These are phyloP conservation scores for Fomitiporia mediterranea DNA, from an alignment of 1,284 basidiomycete genomes.

Conservation along the genomic window DNA sequence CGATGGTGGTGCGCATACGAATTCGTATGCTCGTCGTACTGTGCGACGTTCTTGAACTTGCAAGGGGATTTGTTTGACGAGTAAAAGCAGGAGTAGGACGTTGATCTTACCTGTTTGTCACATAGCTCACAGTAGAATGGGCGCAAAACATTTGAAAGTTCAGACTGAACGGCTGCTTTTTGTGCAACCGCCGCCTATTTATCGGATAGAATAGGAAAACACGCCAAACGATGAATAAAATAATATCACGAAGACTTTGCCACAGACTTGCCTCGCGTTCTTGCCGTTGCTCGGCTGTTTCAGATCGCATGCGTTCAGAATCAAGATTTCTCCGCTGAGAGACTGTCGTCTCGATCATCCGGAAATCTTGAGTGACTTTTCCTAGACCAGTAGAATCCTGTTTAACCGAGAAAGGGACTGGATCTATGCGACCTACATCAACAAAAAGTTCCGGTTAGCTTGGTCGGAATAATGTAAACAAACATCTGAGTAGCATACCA, in stretches of 20 bases:
- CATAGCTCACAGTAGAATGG: conserved; percentile 77
- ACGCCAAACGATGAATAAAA: background rate
- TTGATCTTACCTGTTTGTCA: conserved; percentile 64
- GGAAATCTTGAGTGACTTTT: conserved; percentile 68
- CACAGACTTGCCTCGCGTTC: conserved; percentile 66
- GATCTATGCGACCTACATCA: conserved; percentile 69
- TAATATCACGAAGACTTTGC: background rate
- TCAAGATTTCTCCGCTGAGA: conserved; percentile 72
- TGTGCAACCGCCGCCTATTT: conserved; percentile 62
- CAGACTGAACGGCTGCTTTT: conserved; percentile 56
- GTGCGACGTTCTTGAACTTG: conserved; percentile 55
- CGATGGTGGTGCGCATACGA: conserved; percentile 82
- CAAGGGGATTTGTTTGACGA: too few species aligned
- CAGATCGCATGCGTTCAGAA: conserved; percentile 72
- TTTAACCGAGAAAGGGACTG: conserved; percentile 75
- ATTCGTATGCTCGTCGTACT: conserved; percentile 52
- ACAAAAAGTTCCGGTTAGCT: too few species aligned
- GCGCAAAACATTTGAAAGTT: conserved; percentile 60
- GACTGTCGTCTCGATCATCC: conserved; percentile 78
- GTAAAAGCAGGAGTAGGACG: conserved; percentile 28
- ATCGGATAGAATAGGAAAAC: background rate
- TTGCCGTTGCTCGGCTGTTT: conserved; percentile 69
- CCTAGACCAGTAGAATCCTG: conserved; percentile 72
- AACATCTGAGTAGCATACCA: conserved; percentile 40
- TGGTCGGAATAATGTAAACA: background rate